phyloP scores from a whole-genome alignment of 192 early-diverging fungal species.

The Dissophora ornata region DNA sequence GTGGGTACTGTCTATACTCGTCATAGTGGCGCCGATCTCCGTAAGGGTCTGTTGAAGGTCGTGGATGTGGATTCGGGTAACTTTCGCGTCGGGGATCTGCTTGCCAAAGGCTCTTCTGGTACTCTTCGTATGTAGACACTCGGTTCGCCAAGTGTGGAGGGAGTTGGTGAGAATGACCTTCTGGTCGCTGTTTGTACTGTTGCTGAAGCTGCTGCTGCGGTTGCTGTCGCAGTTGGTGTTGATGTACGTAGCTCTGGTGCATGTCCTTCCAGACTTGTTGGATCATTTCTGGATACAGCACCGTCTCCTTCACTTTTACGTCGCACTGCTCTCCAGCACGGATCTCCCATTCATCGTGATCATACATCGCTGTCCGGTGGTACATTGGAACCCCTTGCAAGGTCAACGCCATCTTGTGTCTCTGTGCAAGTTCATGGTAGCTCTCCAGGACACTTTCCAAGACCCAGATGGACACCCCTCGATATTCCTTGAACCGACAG shows the following conservation, averaged over 20 bases:
- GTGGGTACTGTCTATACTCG: constrained; percentile 4
- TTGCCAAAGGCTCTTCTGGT: constrained; percentile 17
- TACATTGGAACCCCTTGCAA: constrained; percentile 3
- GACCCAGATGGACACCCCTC: constrained; percentile 31
- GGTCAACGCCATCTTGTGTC: constrained; percentile 35
- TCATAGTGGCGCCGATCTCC: constrained; percentile 5
- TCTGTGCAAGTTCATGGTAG: constrained; percentile 26
- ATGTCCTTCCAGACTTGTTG: constrained; percentile 43
- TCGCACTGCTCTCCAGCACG: constrained; percentile 6
- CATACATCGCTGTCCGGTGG: background rate
- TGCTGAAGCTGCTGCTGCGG: constrained; percentile 27
- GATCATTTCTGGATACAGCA: constrained; percentile 29
- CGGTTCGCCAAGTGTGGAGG: constrained; percentile 15
- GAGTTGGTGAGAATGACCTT: background rate
- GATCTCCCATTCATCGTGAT: constrained; percentile 20
- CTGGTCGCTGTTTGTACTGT: background rate
- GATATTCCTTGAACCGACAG: constrained; percentile 38
- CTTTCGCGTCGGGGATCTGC: constrained; percentile 8
- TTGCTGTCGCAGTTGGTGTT: constrained; percentile 1
- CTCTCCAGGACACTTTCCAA: constrained; percentile 25
- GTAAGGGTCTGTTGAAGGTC: background rate
- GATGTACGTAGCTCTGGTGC: constrained; percentile 19
- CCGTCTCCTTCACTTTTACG: constrained; percentile 17
- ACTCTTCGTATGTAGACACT: constrained; percentile 37
- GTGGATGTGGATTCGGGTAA: background rate